Conservation (phyloP, 1,284 basidiomycete species). For the Trichosporon sp. region DNA sequence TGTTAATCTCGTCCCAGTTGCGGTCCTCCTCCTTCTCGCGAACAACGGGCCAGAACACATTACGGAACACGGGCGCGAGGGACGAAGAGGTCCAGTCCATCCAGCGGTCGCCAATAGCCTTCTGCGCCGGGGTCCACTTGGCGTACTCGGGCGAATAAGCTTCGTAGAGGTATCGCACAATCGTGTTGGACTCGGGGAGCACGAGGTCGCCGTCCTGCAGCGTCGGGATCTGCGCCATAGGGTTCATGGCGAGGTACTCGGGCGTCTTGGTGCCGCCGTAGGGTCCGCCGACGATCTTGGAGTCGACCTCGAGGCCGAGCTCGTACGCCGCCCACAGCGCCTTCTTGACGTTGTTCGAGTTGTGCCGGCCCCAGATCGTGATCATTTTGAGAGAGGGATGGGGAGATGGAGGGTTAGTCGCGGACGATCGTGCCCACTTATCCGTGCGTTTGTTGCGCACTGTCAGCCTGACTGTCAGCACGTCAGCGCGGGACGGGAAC, state of each 20-base stretch:
- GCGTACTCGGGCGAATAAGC: slow-evolving; percentile 5
- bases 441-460: too few species aligned
- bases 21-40: slow-evolving; percentile 8
- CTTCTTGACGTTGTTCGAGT: slow-evolving; percentile 17
- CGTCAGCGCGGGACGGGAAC: too few species aligned
- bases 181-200: slow-evolving; percentile 16
- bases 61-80: background rate
- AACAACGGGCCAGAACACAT: slow-evolving; percentile 8
- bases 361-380: slow-evolving; percentile 17
- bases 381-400: background rate
- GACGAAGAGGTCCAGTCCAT: slow-evolving; percentile 12
- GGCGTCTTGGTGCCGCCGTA: slow-evolving; percentile 8
- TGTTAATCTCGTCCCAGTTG: slow-evolving; percentile 3
- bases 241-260: slow-evolving; percentile 13
- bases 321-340: slow-evolving; percentile 13
- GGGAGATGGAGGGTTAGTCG: background rate
- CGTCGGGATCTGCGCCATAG: slow-evolving; percentile 10
- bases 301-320: slow-evolving; percentile 7
- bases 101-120: slow-evolving; percentile 10
- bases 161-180: slow-evolving; percentile 14
- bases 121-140: background rate
- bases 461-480: too few species aligned
- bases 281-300: slow-evolving; percentile 4
- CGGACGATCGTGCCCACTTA: background rate
- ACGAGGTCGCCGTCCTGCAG: slow-evolving; percentile 13